Evolutionary conservation across 1,284 basidiomycete genomes (phyloP).

Genomic region (Salmacisia buchloeana): DNA sequence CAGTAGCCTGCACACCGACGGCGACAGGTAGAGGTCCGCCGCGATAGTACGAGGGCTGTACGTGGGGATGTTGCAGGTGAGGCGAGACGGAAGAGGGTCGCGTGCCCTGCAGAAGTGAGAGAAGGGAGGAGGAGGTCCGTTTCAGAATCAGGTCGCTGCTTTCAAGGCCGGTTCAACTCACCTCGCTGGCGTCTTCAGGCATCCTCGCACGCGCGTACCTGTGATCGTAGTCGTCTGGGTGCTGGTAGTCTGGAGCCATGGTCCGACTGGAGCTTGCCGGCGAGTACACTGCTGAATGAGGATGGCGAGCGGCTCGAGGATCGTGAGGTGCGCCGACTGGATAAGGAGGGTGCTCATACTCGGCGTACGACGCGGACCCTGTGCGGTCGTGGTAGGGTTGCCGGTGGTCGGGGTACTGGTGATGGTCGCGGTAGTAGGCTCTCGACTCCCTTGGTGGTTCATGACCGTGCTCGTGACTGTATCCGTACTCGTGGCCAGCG

Average conservation of each 20-base stretch:
- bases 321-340: neutral
- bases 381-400: neutral
- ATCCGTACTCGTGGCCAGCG: neutral
- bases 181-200: neutral
- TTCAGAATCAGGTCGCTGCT: too few relatives aligned
- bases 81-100: neutral
- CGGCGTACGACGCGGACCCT: neutral
- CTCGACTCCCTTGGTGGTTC: neutral
- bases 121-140: too few relatives aligned
- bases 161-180: neutral
- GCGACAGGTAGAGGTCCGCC: neutral
- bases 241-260: neutral
- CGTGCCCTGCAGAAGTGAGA: too few relatives aligned
- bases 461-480: neutral
- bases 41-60: constrained; percentile 1
- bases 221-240: neutral
- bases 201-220: neutral
- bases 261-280: neutral
- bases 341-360: neutral
- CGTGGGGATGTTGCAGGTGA: neutral
- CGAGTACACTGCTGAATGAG: neutral
- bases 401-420: neutral
- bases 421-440: neutral
- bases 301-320: neutral
- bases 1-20: neutral